Percentiles rank a stretch among this genome's conserved stretches.
These are phyloP conservation scores for Yamadazyma blattariae DNA, from an alignment of 1,139 yeast species.

Conservation along the genomic window DNA sequence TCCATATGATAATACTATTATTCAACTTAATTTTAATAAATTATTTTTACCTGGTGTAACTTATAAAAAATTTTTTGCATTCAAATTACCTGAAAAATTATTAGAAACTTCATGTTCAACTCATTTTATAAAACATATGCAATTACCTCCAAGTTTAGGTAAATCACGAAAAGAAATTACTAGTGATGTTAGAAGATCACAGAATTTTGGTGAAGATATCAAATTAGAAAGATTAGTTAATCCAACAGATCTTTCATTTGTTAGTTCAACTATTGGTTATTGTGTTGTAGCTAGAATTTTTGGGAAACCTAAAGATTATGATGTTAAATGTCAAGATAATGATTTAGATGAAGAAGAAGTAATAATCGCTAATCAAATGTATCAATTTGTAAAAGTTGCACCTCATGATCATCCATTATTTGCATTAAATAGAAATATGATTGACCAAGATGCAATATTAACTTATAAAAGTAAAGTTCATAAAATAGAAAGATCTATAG, in stretches of 20 bases:
- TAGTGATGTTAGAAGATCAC: slow-evolving; percentile 11
- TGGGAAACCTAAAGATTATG: slow-evolving; percentile 29
- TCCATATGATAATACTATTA: slow-evolving; percentile 30
- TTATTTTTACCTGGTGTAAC: slow-evolving; percentile 30
- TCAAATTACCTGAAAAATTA: slow-evolving; percentile 35
- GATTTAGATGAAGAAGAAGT: slow-evolving; percentile 27
- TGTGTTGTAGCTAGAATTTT: slow-evolving; percentile 36
- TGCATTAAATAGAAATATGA: slow-evolving; percentile 29
- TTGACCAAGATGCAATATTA: slow-evolving; percentile 31
- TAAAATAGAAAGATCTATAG: slow-evolving; percentile 25
- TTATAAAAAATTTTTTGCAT: slow-evolving; percentile 41
- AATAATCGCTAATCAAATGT: slow-evolving; percentile 35
- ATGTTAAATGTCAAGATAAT: slow-evolving; percentile 11
- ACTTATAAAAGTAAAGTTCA: slow-evolving; percentile 25
- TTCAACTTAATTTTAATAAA: slow-evolving; percentile 26
- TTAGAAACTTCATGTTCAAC: slow-evolving; percentile 34
- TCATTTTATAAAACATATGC: slow-evolving; percentile 36
- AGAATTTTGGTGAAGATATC: neutral
- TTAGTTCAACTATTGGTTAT: slow-evolving; percentile 32
- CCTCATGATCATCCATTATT: slow-evolving; percentile 24
- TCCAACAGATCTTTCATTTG: slow-evolving; percentile 30
- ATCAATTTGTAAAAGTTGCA: slow-evolving; percentile 25
- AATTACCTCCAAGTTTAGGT: slow-evolving; percentile 37
- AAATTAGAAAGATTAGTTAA: slow-evolving; percentile 7
- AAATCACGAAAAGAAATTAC: slow-evolving; percentile 26